A percentile compares a stretch with the other conserved stretches of the same genome.
phyloP scores from a whole-genome alignment of 495 filamentous ascomycete genomes.

The Trichocladium uniseriatum region DNA sequence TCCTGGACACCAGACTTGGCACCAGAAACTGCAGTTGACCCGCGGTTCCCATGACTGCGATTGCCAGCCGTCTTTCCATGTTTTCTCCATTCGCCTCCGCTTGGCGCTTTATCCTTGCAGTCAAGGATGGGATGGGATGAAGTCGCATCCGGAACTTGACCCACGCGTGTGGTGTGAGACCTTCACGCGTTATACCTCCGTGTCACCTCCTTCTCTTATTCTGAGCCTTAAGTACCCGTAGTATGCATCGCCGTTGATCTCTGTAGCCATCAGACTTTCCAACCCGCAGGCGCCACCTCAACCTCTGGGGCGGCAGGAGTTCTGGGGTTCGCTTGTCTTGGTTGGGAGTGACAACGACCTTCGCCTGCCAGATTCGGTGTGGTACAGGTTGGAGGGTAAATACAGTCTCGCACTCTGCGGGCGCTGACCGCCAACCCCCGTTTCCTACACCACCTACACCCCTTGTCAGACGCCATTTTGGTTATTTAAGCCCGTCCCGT shows the following conservation, averaged over 20 bases:
- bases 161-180: not conserved
- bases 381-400: no score
- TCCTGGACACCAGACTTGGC: not conserved
- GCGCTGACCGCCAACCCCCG: not conserved
- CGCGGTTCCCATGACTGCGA: no score
- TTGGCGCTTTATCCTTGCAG: not conserved
- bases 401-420: no score
- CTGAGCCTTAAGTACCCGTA: no score
- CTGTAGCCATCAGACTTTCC: not conserved
- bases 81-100: not conserved
- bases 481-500: no score
- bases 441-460: not conserved
- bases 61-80: not conserved
- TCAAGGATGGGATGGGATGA: not conserved
- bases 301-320: not conserved
- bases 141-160: not conserved
- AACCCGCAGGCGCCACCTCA: not conserved
- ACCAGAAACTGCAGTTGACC: not conserved
- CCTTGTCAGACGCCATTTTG: no score
- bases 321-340: not conserved
- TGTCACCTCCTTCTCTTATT: not conserved
- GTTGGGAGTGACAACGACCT: not conserved
- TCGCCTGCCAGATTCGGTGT: not conserved
- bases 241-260: not conserved
- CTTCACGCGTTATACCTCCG: not conserved